phyloP scores from a whole-genome alignment of 192 early-diverging fungal species.

The Gaertneriomyces sp. region DNA sequence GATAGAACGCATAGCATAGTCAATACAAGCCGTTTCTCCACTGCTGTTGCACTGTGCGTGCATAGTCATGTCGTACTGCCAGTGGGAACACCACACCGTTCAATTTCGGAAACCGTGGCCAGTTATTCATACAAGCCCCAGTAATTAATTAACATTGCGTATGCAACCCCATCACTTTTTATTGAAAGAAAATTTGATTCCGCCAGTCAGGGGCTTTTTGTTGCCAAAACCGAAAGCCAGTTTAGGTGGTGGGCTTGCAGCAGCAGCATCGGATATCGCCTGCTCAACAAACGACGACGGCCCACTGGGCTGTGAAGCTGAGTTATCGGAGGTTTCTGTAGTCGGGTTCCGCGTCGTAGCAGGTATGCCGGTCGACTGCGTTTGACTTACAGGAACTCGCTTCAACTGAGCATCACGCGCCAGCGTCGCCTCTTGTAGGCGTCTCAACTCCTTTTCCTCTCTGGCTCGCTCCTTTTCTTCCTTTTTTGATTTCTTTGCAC shows the following conservation, averaged over 20 bases:
- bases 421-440: constrained; percentile 64
- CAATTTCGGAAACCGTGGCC: too few relatives aligned
- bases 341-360: neutral
- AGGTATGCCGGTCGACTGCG: neutral
- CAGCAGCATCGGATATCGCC: neutral
- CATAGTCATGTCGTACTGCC: too few relatives aligned
- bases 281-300: neutral
- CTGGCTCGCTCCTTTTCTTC: constrained; percentile 59
- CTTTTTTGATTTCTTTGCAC: constrained; percentile 47
- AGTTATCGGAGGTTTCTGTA: constrained; percentile 2
- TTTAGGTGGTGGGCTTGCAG: neutral
- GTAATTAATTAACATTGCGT: too few relatives aligned
- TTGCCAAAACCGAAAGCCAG: constrained; percentile 26
- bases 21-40: too few relatives aligned
- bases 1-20: too few relatives aligned
- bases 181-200: constrained; percentile 24
- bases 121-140: too few relatives aligned
- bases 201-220: constrained; percentile 15
- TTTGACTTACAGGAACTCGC: too few relatives aligned
- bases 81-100: too few relatives aligned
- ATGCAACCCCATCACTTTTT: neutral
- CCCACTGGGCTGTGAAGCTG: constrained; percentile 7
- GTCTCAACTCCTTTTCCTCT: constrained; percentile 64
- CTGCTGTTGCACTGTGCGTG: too few relatives aligned
- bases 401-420: constrained; percentile 7